Evolutionary conservation across 2,329 filamentous ascomycete genomes (phyloP).

Genomic region (Xylariaceae sp.): DNA sequence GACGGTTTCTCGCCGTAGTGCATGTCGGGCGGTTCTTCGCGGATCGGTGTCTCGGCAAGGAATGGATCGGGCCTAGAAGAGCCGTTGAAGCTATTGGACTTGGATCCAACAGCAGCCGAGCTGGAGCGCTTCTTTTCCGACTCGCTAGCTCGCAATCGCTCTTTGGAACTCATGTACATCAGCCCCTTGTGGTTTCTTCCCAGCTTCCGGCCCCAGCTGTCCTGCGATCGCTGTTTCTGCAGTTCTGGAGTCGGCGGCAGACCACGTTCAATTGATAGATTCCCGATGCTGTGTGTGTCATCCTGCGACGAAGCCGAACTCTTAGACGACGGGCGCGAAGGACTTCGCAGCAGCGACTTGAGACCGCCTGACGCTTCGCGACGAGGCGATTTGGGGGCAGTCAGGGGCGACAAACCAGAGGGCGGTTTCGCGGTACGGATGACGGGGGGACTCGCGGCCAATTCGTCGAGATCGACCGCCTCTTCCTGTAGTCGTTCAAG

Average conservation of each 20-base stretch:
- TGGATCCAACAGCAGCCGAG: conserved; percentile 29
- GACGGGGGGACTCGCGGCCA: conserved; percentile 63
- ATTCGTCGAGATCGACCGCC: conserved; percentile 49
- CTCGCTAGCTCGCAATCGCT: conserved; percentile 60
- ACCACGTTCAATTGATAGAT: conserved; percentile 58
- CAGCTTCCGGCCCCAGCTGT: conserved; percentile 60
- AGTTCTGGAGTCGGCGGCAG: conserved; percentile 45
- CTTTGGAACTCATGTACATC: conserved; percentile 71
- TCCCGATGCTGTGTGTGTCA: conserved; percentile 59
- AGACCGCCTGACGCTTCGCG: conserved; percentile 48
- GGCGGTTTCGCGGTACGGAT: conserved; percentile 79
- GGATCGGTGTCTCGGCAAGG: conserved; percentile 49
- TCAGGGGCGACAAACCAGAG: conserved; percentile 68
- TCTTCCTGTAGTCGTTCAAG: conserved; percentile 46
- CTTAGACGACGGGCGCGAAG: conserved; percentile 56
- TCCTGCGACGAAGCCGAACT: conserved; percentile 54
- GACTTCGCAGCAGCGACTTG: conserved; percentile 55
- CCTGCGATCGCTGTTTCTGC: conserved; percentile 49
- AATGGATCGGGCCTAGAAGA: conserved; percentile 41
- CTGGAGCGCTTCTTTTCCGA: conserved; percentile 55
- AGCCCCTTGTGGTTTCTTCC: conserved; percentile 52
- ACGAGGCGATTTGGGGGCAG: conserved; percentile 53
- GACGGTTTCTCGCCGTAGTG: conserved; percentile 10
- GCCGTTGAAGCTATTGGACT: conserved; percentile 33
- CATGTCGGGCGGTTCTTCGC: conserved; percentile 44